Conservation (phyloP, 441 rosid genomes). For the Daphne laureola region DNA sequence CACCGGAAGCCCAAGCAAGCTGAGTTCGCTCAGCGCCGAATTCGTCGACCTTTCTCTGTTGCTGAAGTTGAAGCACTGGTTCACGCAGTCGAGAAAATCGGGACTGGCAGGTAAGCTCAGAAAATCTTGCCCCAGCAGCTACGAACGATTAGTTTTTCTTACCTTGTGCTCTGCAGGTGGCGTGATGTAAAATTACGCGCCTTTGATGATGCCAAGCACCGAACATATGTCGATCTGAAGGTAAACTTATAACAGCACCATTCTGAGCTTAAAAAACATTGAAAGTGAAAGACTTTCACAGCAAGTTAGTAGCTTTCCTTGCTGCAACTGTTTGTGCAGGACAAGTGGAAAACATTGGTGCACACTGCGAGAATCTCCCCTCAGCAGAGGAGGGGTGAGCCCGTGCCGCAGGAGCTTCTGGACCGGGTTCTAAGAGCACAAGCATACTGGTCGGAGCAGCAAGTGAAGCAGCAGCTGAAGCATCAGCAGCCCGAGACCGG, state of each 20-base stretch:
- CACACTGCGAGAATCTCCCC: constrained; percentile 96
- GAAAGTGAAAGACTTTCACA: neutral
- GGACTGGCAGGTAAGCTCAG: constrained; percentile 84
- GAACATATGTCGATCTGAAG: constrained; percentile 97
- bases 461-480: constrained; percentile 51
- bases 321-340: constrained; percentile 31
- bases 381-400: constrained; percentile 98
- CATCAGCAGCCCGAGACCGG: constrained; percentile 32
- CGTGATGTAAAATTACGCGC: constrained; percentile 87
- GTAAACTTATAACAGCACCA: constrained; percentile 19
- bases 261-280: neutral
- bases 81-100: constrained; percentile 93
- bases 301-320: no score
- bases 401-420: constrained; percentile 90
- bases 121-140: neutral
- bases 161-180: constrained; percentile 70
- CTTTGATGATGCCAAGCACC: constrained; percentile 85
- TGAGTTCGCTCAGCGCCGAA: constrained; percentile 79
- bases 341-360: constrained; percentile 97
- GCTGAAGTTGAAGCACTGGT: constrained; percentile 97
- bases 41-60: constrained; percentile 98
- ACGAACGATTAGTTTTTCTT: constrained; percentile 10
- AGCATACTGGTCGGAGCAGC: constrained; percentile 86
- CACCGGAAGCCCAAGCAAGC: constrained; percentile 50
- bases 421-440: constrained; percentile 85